Base-by-base conservation (phyloP, 179 eudicot species). In the Dionaea muscipula region DNA sequence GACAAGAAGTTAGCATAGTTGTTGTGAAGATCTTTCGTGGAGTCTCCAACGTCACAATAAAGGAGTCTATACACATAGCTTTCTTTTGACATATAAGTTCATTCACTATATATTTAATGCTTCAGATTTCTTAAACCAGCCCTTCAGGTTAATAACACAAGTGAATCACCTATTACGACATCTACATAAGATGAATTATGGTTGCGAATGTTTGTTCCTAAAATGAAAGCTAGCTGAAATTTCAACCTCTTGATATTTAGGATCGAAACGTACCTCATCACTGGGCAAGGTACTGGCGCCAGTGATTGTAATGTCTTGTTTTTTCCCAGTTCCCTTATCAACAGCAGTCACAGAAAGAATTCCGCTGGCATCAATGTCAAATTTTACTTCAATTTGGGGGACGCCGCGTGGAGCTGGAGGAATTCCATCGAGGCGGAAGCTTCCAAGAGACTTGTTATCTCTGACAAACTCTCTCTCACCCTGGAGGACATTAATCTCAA, bases 361-460 rank as follows among this genome's bases (percentile, higher is more conserved):
- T 25, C 75, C 75, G 56, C 64, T 70, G 46, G 75, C 75, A 65
- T 70, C 70, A 25, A 70, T 70, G 49, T 70, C 75, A 17, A 70
- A 70, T 27, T 70, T 70, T 25, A 70, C 75, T 57, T 70, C 75
- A 14, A 70, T 60, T 43, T 70, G 72, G 26, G 75, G 75, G 20
- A 70, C 75, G n/a, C 70, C 75, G 43, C 75, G 69, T 31, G 75
- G 70, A 16, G 70, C 75, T n/a, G 75, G 70, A 0, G 75, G 75
- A 40, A 71, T 66, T 2, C 75, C 75, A 66, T 71, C 75, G 10
- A 71, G 64, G 9, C 70, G 59, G 60, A 71, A 71, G 59, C 75
- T 70, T 9, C 75, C 75, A 28, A 71, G 45, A 37, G 75, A 71
- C 37, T 71, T 71, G 64, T 71, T 71, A 53, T 71, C 75, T 33